Conservation (phyloP, 305 asterid species). For the Stenogyne calaminthoides region DNA sequence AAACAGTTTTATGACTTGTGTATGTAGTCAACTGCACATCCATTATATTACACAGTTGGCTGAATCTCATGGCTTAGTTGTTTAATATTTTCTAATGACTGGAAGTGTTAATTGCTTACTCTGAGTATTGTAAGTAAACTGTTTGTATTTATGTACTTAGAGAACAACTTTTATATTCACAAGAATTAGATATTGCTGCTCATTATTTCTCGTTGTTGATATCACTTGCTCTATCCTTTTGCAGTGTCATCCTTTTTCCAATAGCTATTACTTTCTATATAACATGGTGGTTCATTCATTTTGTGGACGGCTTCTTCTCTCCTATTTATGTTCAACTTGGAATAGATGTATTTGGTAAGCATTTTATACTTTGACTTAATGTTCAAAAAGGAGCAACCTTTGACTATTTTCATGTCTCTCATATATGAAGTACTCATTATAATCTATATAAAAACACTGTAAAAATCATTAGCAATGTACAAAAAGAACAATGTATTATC, state of each 20-base stretch:
- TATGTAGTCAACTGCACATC: background rate
- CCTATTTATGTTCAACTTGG: constrained; percentile 86
- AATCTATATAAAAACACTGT: background rate
- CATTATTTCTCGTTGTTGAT: constrained; percentile 7
- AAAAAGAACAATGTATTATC: constrained; percentile 19
- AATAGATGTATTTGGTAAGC: constrained; percentile 79
- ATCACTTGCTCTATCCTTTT: constrained; percentile 32
- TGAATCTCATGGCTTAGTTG: background rate
- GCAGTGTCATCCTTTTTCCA: constrained; percentile 88
- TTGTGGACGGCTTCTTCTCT: constrained; percentile 91
- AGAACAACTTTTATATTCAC: background rate
- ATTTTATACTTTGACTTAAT: constrained; percentile 17
- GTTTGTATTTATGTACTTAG: background rate
- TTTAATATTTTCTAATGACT: background rate
- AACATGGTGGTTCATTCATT: constrained; percentile 95
- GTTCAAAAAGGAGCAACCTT: constrained; percentile 5
- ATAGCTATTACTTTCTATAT: constrained; percentile 83
- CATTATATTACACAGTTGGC: background rate
- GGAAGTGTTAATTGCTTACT: background rate
- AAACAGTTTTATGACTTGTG: background rate
- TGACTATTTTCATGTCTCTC: constrained; percentile 1
- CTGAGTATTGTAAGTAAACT: constrained; percentile 5
- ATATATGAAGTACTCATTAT: constrained; percentile 18
- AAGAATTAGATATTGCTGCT: background rate
- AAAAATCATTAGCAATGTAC: background rate